Percentiles rank a stretch among this genome's conserved stretches.
Evolutionary conservation across 2,329 filamentous ascomycete genomes (phyloP).

Genomic region (Alternaria hordeiaustralica): DNA sequence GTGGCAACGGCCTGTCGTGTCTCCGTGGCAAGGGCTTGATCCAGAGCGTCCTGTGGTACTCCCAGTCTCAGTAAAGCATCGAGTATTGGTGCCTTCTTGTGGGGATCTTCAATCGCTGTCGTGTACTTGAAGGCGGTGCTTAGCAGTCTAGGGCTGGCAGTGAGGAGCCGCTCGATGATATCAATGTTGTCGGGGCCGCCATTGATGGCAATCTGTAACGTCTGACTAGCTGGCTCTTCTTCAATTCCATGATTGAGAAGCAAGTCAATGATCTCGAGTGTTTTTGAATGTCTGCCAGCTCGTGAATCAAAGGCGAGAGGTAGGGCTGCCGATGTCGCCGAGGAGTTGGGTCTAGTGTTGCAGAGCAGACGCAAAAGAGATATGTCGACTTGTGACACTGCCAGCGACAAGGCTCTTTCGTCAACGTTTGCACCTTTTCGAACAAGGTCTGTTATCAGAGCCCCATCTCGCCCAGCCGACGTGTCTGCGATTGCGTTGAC

Average conservation of each 20-base stretch:
- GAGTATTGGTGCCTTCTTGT: constrained; percentile 37
- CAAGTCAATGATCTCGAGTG: constrained; percentile 36
- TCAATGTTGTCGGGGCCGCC: constrained; percentile 42
- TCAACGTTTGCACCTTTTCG: constrained; percentile 32
- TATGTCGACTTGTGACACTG: constrained; percentile 38
- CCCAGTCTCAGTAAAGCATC: constrained; percentile 33
- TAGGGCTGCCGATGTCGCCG: constrained; percentile 34
- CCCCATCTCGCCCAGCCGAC: constrained; percentile 29
- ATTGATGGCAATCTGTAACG: constrained; percentile 35
- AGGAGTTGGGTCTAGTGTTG: constrained; percentile 23
- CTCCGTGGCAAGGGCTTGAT: constrained; percentile 37
- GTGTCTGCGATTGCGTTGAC: constrained; percentile 37
- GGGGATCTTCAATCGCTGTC: constrained; percentile 25
- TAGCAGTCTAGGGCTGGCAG: constrained; percentile 28
- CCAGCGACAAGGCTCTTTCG: constrained; percentile 34
- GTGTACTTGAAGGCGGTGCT: constrained; percentile 37
- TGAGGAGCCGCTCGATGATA: constrained; percentile 38
- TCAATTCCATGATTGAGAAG: constrained; percentile 35
- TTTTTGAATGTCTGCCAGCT: constrained; percentile 28
- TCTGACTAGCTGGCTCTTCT: constrained; percentile 25
- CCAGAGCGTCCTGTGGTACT: constrained; percentile 37
- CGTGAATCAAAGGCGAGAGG: constrained; percentile 36
- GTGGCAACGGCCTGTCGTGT: constrained; percentile 25
- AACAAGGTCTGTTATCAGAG: constrained; percentile 36
- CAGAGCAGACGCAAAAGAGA: constrained; percentile 36